Base-by-base conservation (phyloP, 768 basidiomycete genomes). In the Boletus rubroflammeus region DNA sequence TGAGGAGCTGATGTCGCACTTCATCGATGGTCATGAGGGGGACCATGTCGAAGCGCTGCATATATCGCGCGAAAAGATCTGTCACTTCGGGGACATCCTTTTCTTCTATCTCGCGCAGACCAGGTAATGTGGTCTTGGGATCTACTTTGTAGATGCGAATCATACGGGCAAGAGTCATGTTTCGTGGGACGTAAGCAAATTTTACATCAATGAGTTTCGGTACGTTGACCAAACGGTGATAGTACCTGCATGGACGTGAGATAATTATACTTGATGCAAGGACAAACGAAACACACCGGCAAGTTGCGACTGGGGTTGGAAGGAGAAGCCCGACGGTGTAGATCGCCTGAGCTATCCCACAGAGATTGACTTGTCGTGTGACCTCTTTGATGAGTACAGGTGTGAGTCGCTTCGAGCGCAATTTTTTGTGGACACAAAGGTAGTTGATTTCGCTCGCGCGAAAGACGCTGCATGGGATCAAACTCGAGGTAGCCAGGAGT, bases 311-410 rank as follows among this genome's bases (percentile, higher is more conserved):
- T 0, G 97, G 97, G 0, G 97, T 98, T 9, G 97, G 97, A 11
- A 99, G 76, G 40, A 97, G 85, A 25, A 93, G 84, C 2, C 97
- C 97, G 17, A 84, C 95, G 0, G 97, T 99, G 70, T 98, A 98
- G 47, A 99, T 89, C 8, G 97, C 97, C 71, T 99, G 97, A 76
- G 97, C 98, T 49, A 97, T 78, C 31, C 91, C 91, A 58, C 84
- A 81, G 35, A 98, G 78, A 69, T 98, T 84, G 49, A 90, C 90
- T 66, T 92, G 91, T 21, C 97, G 81, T 0, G 97, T 98, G 25
- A 98, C 88, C 67, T 99, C 97, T 69, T 97, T 97, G 74, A 99
- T 98, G 47, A 99, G 79, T 13, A 98, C 91, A 0, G 97, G 97
- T 0, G 97, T 87, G 23, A 98, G 77, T 38, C 97, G 88, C 69